Evolutionary conservation across 768 basidiomycete species (phyloP).

Genomic region (Termitomyces sp.): DNA sequence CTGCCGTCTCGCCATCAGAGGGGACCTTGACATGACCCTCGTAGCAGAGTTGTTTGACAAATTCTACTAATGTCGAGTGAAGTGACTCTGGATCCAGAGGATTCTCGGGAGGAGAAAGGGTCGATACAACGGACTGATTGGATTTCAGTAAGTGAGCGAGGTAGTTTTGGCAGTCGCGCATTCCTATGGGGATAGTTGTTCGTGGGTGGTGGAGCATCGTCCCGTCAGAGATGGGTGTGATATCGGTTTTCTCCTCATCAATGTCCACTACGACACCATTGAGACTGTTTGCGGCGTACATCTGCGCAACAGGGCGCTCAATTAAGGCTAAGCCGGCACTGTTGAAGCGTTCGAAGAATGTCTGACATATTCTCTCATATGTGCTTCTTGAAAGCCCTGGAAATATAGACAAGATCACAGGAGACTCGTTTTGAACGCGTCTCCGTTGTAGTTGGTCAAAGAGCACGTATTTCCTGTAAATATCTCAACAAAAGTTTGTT

Average conservation of each 20-base stretch:
- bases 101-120: conserved; percentile 48
- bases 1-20: conserved; percentile 63
- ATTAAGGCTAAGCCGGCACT: conserved; percentile 76
- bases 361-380: conserved; percentile 71
- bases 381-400: conserved; percentile 59
- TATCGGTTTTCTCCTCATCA: conserved; percentile 67
- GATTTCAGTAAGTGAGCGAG: conserved; percentile 67
- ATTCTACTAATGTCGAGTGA: conserved; percentile 48
- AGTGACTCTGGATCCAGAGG: conserved; percentile 41
- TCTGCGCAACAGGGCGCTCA: conserved; percentile 78
- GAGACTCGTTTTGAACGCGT: conserved; percentile 84
- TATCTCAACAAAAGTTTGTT: not conserved
- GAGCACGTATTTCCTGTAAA: conserved; percentile 74
- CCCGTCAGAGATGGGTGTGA: conserved; percentile 75
- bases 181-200: conserved; percentile 57
- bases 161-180: conserved; percentile 67
- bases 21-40: conserved; percentile 70
- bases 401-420: conserved; percentile 68
- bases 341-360: conserved; percentile 92
- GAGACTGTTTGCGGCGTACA: conserved; percentile 71
- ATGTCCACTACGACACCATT: conserved; percentile 81
- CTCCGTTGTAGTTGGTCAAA: conserved; percentile 70
- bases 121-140: conserved; percentile 58
- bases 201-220: conserved; percentile 51
- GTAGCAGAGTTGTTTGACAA: conserved; percentile 58